phyloP scores from a whole-genome alignment of 2,329 filamentous ascomycete genomes.

The Hymenoscyphus salicellus region DNA sequence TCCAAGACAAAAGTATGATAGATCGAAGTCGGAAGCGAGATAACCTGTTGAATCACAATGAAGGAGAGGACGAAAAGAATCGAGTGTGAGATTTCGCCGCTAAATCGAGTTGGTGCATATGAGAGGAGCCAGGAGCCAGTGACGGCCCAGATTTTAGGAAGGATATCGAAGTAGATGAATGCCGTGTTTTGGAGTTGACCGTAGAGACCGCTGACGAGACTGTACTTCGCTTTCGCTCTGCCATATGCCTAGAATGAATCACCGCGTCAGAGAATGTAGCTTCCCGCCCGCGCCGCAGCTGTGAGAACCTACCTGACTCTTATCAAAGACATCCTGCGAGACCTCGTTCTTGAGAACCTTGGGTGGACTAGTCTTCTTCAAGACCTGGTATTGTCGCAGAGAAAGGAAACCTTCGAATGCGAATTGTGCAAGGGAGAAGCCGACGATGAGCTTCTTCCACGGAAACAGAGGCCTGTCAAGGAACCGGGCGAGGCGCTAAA shows the following conservation, averaged over 20 bases:
- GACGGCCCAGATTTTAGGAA: slow-evolving; percentile 85
- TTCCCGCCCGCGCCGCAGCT: background rate
- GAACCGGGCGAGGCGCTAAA: slow-evolving; percentile 71
- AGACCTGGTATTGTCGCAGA: slow-evolving; percentile 81
- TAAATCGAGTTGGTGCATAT: slow-evolving; percentile 74
- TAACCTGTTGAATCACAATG: slow-evolving; percentile 73
- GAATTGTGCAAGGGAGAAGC: slow-evolving; percentile 90
- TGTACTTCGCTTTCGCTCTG: slow-evolving; percentile 89
- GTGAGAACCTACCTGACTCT: slow-evolving; percentile 64
- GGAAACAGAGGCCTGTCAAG: slow-evolving; percentile 92
- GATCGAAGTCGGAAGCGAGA: slow-evolving; percentile 77
- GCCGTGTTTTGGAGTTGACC: slow-evolving; percentile 83
- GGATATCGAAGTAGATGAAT: slow-evolving; percentile 85
- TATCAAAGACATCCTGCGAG: slow-evolving; percentile 85
- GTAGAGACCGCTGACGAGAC: slow-evolving; percentile 76
- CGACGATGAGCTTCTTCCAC: slow-evolving; percentile 94
- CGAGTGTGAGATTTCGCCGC: slow-evolving; percentile 89
- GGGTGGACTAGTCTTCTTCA: slow-evolving; percentile 76
- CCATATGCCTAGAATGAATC: slow-evolving; percentile 67
- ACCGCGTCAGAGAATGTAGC: slow-evolving; percentile 1
- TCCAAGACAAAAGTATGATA: slow-evolving; percentile 96
- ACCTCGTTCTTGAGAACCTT: slow-evolving; percentile 87
- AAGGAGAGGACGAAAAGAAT: slow-evolving; percentile 89
- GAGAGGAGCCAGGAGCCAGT: slow-evolving; percentile 71
- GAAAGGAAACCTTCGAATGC: slow-evolving; percentile 86